These are phyloP conservation scores for Nymphaea colorata DNA, from an alignment of 164 flowering plant species.

Conservation along the genomic window DNA sequence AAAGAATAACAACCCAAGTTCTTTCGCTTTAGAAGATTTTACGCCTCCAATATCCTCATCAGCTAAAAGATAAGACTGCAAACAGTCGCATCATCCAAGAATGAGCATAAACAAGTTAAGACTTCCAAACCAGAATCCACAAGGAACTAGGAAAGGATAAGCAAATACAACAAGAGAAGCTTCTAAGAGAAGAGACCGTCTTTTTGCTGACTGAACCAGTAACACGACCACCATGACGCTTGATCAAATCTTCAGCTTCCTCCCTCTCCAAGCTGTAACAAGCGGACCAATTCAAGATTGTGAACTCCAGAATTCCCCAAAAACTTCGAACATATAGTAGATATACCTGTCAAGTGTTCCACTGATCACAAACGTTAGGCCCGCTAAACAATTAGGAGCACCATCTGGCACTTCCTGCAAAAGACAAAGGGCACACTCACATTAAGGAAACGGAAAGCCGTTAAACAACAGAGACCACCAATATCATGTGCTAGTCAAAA, in stretches of 20 bases:
- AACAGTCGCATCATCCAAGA: background rate
- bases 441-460: background rate
- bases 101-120: background rate
- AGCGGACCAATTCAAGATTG: background rate
- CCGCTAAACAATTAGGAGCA: slow-evolving; percentile 70
- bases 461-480: background rate
- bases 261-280: slow-evolving; percentile 84
- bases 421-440: background rate
- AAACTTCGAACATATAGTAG: background rate
- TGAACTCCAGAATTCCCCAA: background rate
- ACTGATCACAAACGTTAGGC: slow-evolving; percentile 90
- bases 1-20: slow-evolving; percentile 57
- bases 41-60: slow-evolving; percentile 96
- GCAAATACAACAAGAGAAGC: background rate
- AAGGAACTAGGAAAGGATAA: background rate
- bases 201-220: slow-evolving; percentile 95
- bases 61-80: slow-evolving; percentile 85
- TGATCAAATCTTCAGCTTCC: slow-evolving; percentile 93
- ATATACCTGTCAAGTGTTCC: slow-evolving; percentile 96
- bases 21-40: slow-evolving; percentile 83
- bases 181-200: slow-evolving; percentile 36
- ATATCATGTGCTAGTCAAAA: background rate
- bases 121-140: background rate
- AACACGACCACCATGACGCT: slow-evolving; percentile 93
- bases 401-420: slow-evolving; percentile 95